Conservation (phyloP, 257 asterid genomes). For the Oldenlandia corymbosa region DNA sequence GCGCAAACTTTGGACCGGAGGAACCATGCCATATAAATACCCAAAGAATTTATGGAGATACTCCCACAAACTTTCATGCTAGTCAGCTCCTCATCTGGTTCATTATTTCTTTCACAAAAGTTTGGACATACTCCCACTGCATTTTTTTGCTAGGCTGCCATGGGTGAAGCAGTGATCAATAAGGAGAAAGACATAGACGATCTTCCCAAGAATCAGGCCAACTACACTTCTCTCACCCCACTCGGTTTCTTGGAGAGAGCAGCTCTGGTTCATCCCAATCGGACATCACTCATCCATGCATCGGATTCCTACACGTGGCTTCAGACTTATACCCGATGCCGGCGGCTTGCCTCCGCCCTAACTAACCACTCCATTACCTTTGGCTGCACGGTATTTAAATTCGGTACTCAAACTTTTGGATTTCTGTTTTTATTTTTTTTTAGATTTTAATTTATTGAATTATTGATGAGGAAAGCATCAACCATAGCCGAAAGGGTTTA, state of each 20-base stretch:
- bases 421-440: too few species aligned
- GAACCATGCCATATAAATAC: too few species aligned
- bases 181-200: conserved; percentile 75
- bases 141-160: too few species aligned
- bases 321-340: conserved; percentile 85
- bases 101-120: too few species aligned
- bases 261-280: conserved; percentile 66
- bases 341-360: conserved; percentile 91
- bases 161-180: conserved; percentile 23
- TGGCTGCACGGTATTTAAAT: conserved; percentile 70
- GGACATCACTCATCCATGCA: conserved; percentile 68
- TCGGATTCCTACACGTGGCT: conserved; percentile 67
- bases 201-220: conserved; percentile 78
- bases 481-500: too few species aligned
- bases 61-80: too few species aligned
- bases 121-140: too few species aligned
- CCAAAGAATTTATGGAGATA: too few species aligned
- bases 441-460: not conserved
- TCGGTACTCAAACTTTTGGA: too few species aligned
- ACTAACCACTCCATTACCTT: conserved; percentile 47
- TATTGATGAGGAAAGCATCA: too few species aligned
- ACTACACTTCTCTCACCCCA: conserved; percentile 77
- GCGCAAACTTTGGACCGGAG: too few species aligned
- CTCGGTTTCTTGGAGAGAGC: conserved; percentile 79
- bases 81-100: too few species aligned